These are phyloP conservation scores for Rhizopus sp. DNA, from an alignment of 371 early-diverging fungal species.

Conservation along the genomic window DNA sequence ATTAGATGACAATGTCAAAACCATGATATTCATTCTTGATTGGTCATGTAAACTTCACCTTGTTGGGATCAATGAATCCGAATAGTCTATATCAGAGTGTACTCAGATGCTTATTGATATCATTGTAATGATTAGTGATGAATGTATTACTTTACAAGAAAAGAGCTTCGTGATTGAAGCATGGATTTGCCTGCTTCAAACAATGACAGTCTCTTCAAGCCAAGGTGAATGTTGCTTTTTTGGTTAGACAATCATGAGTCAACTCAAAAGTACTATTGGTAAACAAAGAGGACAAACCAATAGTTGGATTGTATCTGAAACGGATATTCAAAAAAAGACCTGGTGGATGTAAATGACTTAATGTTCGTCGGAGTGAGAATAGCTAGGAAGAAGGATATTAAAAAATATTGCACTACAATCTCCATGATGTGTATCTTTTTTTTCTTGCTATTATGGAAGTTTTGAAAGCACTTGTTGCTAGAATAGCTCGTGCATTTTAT, in stretches of 20 bases:
- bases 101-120: conserved; percentile 15
- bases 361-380: not conserved
- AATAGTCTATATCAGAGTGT: conserved; percentile 13
- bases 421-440: not conserved
- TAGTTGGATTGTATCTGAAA: not conserved
- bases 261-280: conserved; percentile 7
- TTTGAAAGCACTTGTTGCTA: conserved; percentile 72
- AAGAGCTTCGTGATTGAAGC: conserved; percentile 15
- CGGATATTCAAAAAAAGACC: conserved; percentile 6
- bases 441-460: conserved; percentile 44
- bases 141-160: not conserved
- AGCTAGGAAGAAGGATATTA: not conserved
- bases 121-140: conserved; percentile 15
- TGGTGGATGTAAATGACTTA: conserved; percentile 6
- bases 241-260: conserved; percentile 8
- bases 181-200: conserved; percentile 20
- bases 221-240: conserved; percentile 10
- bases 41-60: conserved; percentile 25
- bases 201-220: conserved; percentile 20
- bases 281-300: not conserved
- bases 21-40: conserved; percentile 15
- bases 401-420: not conserved
- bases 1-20: conserved; percentile 1
- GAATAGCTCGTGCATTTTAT: conserved; percentile 88
- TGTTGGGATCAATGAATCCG: conserved; percentile 5